Evolutionary conservation across 768 basidiomycete genomes (phyloP).

Genomic region (Auricularia cornea): DNA sequence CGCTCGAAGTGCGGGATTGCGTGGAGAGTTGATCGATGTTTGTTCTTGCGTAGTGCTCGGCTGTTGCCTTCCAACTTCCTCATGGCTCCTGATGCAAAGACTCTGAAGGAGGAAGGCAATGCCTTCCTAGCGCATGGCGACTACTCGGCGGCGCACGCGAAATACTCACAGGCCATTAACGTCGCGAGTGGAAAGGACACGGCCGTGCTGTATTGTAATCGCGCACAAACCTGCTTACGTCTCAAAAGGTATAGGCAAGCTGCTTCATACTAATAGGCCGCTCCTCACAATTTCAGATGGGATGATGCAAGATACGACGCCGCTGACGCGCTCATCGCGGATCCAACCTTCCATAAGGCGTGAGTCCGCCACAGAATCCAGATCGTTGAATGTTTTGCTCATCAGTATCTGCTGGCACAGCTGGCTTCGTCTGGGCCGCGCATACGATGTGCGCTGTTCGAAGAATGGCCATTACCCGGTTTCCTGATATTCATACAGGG

Average conservation of each 20-base stretch:
- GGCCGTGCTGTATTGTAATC: slow-evolving; percentile 6
- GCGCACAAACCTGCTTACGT: slow-evolving; percentile 30
- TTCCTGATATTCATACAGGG: too few relatives aligned
- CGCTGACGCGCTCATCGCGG: background rate
- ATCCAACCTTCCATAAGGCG: background rate
- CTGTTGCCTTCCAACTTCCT: too few relatives aligned
- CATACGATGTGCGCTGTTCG: background rate
- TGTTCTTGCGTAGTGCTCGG: too few relatives aligned
- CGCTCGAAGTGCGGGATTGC: too few relatives aligned
- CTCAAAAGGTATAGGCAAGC: background rate
- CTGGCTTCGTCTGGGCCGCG: background rate
- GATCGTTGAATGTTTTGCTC: too few relatives aligned
- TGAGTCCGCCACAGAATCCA: background rate
- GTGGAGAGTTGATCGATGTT: too few relatives aligned
- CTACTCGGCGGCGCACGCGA: slow-evolving; percentile 27
- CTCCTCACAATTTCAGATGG: background rate
- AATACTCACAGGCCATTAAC: slow-evolving; percentile 36
- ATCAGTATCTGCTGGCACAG: too few relatives aligned
- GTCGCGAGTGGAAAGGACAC: slow-evolving; percentile 26
- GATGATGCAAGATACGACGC: background rate
- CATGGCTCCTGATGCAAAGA: background rate
- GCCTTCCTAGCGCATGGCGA: slow-evolving; percentile 26
- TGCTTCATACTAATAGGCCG: background rate
- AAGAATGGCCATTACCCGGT: too few relatives aligned
- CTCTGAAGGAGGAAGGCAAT: slow-evolving; percentile 37